Percentiles rank a stretch among this genome's conserved stretches.
These are phyloP conservation scores for Striga asiatica DNA, from an alignment of 257 asterid species.

Conservation along the genomic window DNA sequence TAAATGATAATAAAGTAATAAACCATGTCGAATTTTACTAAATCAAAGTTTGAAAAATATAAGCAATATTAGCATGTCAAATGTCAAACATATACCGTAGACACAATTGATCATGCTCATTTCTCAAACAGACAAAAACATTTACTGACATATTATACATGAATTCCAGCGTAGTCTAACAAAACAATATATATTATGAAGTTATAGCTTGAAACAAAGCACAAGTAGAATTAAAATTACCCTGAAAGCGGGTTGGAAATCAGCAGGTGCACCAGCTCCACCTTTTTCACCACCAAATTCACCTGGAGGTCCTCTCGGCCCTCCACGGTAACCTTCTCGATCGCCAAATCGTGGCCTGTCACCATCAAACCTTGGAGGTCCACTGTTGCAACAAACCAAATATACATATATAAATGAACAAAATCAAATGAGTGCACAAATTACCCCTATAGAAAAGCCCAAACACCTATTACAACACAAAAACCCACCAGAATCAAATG, in stretches of 20 bases:
- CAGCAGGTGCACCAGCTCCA: constrained; percentile 98
- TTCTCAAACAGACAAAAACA: no score
- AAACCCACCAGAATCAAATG: background rate
- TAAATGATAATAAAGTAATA: no score
- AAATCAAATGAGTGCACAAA: background rate
- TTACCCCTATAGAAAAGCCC: background rate
- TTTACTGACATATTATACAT: no score
- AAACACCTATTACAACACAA: background rate
- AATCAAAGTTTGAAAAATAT: no score
- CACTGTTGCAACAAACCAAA: constrained; percentile 29
- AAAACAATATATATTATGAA: no score
- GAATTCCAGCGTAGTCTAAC: no score
- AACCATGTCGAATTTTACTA: no score
- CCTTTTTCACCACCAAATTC: constrained; percentile 82
- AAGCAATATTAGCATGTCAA: no score
- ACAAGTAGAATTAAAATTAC: constrained; percentile 25
- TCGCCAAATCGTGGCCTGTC: constrained; percentile 73
- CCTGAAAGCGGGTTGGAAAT: constrained; percentile 85
- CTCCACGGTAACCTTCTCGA: constrained; percentile 88
- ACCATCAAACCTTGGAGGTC: constrained; percentile 82
- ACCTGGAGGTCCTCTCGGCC: constrained; percentile 81
- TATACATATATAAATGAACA: background rate
- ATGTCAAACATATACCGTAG: no score
- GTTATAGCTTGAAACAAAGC: background rate
- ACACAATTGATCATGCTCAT: no score